Base-by-base conservation (phyloP, 2,329 filamentous ascomycete species). In the Penicillium polonicum region DNA sequence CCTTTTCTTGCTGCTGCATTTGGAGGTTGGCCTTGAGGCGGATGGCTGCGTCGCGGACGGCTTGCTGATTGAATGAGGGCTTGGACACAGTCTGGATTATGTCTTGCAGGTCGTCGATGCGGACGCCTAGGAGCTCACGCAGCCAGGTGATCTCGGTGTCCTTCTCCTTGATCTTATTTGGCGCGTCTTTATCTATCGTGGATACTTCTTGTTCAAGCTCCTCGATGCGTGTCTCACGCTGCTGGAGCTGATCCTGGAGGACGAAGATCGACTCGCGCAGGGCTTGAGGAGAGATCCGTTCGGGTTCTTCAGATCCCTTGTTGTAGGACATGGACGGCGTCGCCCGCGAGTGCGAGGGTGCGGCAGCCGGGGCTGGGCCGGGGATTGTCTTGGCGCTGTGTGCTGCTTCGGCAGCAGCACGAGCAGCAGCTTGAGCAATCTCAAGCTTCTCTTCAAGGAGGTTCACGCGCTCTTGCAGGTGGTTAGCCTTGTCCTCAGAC, bases 1-100 rank as follows among this genome's bases (percentile, higher is more conserved):
- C 93, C 51, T 91, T 90, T 76, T 97, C 92, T 72, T 96, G 91
- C 72, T 95, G 90, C 74, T 99, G 93, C 94, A 99, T 99, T 72
- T 97, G 91, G 36, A 99, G 81, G 69, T 96, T 97, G 15, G 94
- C 91, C 72, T 91, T 91, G 60, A 99, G 87, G 52, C 94, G 88
- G 66, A 97, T 97, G 36, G 91, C 90, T 6, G 92, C 92, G 71
- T 97, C 92, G 67, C 90, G 90, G 62, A 97, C 89, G 6, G 85
- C 83, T 61, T 91, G 86, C 57, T 86, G 85, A 73, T 97, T 88
- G 71, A 90, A 94, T 27, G 82, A 80, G 5, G 92, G 88, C 61
- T 87, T 82, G 3, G 88, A 88, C 29, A 97, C 82, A 6, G 89
- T 87, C 50, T 83, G 83, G 71, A 97, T 93, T 60, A 99, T 91